A percentile compares a stretch with the other conserved stretches of the same genome.
phyloP scores from a whole-genome alignment of 768 basidiomycete genomes.

The Tricholoma sp. region DNA sequence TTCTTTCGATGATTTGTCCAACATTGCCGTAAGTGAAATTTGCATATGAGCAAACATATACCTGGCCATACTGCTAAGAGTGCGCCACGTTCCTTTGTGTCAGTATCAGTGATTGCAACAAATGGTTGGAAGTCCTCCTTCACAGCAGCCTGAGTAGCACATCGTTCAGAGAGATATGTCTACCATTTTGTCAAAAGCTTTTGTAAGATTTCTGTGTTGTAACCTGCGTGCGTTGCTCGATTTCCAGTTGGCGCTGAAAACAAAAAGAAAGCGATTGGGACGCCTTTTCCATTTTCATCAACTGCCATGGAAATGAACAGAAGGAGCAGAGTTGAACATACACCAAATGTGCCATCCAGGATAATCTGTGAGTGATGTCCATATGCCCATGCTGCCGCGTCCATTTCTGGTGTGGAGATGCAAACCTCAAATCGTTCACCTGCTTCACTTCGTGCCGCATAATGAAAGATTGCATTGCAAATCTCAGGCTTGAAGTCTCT shows the following conservation, averaged over 20 bases:
- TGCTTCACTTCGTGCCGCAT: neutral
- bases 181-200: too few relatives aligned
- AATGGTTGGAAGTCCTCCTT: too few relatives aligned
- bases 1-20: too few relatives aligned
- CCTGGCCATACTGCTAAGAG: too few relatives aligned
- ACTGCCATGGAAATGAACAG: conserved; percentile 28
- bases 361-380: conserved; percentile 14
- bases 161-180: too few relatives aligned
- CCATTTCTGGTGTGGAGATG: conserved; percentile 25
- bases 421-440: conserved; percentile 19
- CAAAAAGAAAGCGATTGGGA: conserved; percentile 28
- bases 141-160: too few relatives aligned
- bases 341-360: conserved; percentile 20
- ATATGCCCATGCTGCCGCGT: conserved; percentile 18
- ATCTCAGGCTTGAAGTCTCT: neutral
- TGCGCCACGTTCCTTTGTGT: too few relatives aligned
- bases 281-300: conserved; percentile 20
- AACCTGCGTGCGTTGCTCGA: conserved; percentile 12
- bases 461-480: neutral
- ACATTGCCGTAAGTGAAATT: too few relatives aligned
- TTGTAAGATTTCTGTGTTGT: conserved; percentile 5
- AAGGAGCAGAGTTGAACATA: conserved; percentile 17
- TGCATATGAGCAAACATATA: too few relatives aligned
- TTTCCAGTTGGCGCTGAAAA: too few relatives aligned
- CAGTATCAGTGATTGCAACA: too few relatives aligned